Percentiles rank a stretch among this genome's conserved stretches.
These are phyloP conservation scores for Dendrobium nobile DNA, from an alignment of 106 monocot species.

Conservation along the genomic window DNA sequence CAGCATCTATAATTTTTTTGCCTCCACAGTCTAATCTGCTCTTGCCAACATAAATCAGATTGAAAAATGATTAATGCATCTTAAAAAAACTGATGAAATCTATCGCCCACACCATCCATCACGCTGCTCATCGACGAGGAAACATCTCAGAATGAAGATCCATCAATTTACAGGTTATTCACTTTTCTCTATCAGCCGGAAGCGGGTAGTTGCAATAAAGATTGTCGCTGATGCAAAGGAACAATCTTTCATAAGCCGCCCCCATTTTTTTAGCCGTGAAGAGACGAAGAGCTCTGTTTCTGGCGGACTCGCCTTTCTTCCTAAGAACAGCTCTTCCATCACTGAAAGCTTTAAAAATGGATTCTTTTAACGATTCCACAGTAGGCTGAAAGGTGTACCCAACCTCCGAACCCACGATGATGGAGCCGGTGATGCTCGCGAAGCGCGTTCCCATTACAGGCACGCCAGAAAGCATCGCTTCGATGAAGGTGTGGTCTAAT, in stretches of 20 bases:
- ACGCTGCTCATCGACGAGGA: too few relatives aligned
- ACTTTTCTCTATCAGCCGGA: slow-evolving; percentile 1
- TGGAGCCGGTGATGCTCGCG: slow-evolving; percentile 66
- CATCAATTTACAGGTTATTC: too few relatives aligned
- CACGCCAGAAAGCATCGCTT: slow-evolving; percentile 74
- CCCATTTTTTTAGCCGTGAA: slow-evolving; percentile 76
- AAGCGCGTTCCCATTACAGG: slow-evolving; percentile 60
- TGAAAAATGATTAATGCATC: too few relatives aligned
- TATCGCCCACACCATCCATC: too few relatives aligned
- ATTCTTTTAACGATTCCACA: slow-evolving; percentile 49
- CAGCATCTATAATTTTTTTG: too few relatives aligned
- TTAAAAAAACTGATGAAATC: too few relatives aligned
- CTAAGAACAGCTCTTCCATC: slow-evolving; percentile 36
- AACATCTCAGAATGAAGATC: too few relatives aligned
- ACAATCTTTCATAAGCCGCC: slow-evolving; percentile 74
- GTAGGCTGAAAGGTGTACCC: slow-evolving; percentile 71
- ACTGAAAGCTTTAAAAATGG: slow-evolving; percentile 18
- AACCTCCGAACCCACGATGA: slow-evolving; percentile 43
- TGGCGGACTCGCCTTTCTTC: slow-evolving; percentile 47
- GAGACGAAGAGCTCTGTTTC: slow-evolving; percentile 33
- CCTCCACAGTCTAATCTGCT: too few relatives aligned
- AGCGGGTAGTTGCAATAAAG: slow-evolving; percentile 61
- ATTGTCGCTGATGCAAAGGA: slow-evolving; percentile 44
- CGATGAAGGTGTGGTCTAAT: slow-evolving; percentile 75
- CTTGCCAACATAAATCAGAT: too few relatives aligned